Evolutionary conservation across 164 flowering plant species (phyloP), one percentile per base, ranked within the genome.

Genomic region (Kingdonia uniflora): DNA sequence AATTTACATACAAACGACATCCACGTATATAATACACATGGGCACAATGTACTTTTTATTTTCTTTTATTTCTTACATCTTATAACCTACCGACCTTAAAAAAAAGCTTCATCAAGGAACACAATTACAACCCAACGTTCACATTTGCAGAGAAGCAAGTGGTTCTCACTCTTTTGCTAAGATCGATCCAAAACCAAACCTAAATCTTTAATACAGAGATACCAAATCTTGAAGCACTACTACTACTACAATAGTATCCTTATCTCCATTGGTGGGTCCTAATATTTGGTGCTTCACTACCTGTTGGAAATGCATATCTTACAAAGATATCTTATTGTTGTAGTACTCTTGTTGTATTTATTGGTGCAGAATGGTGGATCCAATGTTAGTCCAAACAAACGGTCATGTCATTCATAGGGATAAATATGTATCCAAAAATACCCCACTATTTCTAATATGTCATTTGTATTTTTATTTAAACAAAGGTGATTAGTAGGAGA

Each of bases 101-200:
- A 57, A 19, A 2, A 57, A 19, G 3, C 15, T 19, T 19, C 23
- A 16, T 37, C 11, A 54, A 19, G 29, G 35, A 50, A 44, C 37
- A 37, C 47, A 44, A 58, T 25, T 49, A 57, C 67, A 67, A 67
- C 43, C 48, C 59, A 73, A 73, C 76, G 76, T 73, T 66, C 74
- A 69, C 52, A 58, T 69, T 54, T 41, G 63, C 71, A 69, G 71
- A 51, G 56, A 42, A 17, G 53, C 68, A 57, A 58, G 59, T 66
- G 58, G 62, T 20, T 49, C 41, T 52, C 14, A 24, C 40, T 49
- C 63, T 45, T 26, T 56, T 15, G 11, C 15, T 12, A 29, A 1
- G n/a, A 19, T 17, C 7, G 43, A 33, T 35, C 45, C 63, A 54
- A 38, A 54, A 38, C 7, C 48, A 15, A 48, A 24, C 57, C 41